phyloP scores from a whole-genome alignment of 495 filamentous ascomycete genomes.

The Collariella sp. region DNA sequence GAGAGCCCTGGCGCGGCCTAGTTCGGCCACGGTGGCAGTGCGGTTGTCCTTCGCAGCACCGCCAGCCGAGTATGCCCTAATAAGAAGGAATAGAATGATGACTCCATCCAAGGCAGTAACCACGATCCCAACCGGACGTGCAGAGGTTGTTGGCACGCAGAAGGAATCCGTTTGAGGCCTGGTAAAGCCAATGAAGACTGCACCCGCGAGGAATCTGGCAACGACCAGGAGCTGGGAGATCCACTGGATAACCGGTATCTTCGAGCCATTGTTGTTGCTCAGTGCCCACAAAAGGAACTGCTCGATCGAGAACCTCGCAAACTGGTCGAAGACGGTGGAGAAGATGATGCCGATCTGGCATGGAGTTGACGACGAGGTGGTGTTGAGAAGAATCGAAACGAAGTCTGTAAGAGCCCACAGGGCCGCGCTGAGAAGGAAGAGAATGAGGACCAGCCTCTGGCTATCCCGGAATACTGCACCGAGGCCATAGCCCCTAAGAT shows the following conservation, averaged over 20 bases:
- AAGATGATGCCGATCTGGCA: conserved; percentile 44
- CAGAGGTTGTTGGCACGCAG: conserved; percentile 40
- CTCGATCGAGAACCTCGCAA: conserved; percentile 41
- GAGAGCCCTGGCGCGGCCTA: conserved; percentile 28
- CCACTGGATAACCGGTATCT: conserved; percentile 20
- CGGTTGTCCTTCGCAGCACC: conserved; percentile 14
- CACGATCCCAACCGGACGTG: conserved; percentile 35
- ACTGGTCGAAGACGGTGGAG: conserved; percentile 45
- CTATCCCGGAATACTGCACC: conserved; percentile 45
- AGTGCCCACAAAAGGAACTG: conserved; percentile 46
- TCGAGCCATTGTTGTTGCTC: conserved; percentile 28
- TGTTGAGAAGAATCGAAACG: conserved; percentile 37
- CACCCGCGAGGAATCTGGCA: conserved; percentile 39
- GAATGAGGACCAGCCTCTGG: conserved; percentile 54
- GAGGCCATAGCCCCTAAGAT: conserved; percentile 40
- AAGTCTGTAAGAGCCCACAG: conserved; percentile 47
- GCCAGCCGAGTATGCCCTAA: conserved; percentile 29
- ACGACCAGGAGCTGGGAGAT: conserved; percentile 37
- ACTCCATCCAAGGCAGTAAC: conserved; percentile 38
- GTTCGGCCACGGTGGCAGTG: conserved; percentile 12
- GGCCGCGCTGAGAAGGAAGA: conserved; percentile 42
- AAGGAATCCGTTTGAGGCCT: conserved; percentile 41
- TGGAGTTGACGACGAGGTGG: conserved; percentile 28
- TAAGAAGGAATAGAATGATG: conserved; percentile 34
- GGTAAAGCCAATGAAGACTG: conserved; percentile 42